A percentile compares a stretch with the other conserved stretches of the same genome.
Conservation (phyloP, 1,284 basidiomycete species). For the Stygiomarasmius scandens region DNA sequence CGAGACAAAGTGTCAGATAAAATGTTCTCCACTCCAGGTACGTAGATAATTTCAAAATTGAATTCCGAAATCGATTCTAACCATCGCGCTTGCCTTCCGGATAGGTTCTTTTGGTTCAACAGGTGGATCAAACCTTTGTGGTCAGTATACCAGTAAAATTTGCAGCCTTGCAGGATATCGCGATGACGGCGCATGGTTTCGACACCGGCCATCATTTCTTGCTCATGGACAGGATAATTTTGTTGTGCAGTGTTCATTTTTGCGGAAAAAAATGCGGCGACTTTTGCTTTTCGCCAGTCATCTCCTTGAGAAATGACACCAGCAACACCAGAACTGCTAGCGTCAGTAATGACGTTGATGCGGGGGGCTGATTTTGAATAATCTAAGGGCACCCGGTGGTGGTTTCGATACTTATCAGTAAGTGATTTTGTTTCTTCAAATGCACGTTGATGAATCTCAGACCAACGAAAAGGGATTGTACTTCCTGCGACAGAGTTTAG, state of each 20-base stretch:
- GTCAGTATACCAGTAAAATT: constrained; percentile 32
- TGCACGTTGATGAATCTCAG: constrained; percentile 20
- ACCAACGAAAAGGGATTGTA: constrained; percentile 20
- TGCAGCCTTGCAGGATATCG: constrained; percentile 22
- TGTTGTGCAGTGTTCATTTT: constrained; percentile 39
- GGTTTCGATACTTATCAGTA: not conserved
- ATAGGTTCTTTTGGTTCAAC: constrained; percentile 25
- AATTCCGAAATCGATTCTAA: constrained; percentile 2
- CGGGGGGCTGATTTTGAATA: not conserved
- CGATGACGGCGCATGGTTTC: constrained; percentile 25
- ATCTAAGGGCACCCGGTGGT: not conserved
- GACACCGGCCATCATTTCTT: constrained; percentile 37
- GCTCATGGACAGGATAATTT: constrained; percentile 40
- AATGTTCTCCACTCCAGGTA: not conserved
- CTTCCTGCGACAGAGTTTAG: constrained; percentile 22
- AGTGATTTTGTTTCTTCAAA: constrained; percentile 24
- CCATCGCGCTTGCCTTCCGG: constrained; percentile 1
- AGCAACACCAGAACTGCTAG: constrained; percentile 18
- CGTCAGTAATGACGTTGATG: constrained; percentile 30
- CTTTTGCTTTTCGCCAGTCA: constrained; percentile 17
- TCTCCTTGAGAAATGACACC: constrained; percentile 26
- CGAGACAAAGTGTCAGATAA: constrained; percentile 1
- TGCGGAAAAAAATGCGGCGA: constrained; percentile 31
- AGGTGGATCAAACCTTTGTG: constrained; percentile 31
- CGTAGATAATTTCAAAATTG: constrained; percentile 3